Percentiles rank a stretch among this genome's conserved stretches.
Evolutionary conservation across 371 early-diverging fungal species (phyloP).

Genomic region (Mucor lusitanicus): DNA sequence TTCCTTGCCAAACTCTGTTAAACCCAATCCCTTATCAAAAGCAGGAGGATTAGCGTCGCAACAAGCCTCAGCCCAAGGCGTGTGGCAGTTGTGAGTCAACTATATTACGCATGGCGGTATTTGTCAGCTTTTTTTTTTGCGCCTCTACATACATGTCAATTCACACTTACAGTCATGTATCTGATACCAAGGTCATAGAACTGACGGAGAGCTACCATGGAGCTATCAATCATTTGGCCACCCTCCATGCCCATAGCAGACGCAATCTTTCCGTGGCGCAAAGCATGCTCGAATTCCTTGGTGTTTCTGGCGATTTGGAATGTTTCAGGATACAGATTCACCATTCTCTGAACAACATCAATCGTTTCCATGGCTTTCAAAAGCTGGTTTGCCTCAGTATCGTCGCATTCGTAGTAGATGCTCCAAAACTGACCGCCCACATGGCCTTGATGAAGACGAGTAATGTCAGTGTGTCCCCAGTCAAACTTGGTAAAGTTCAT

Average conservation of each 20-base stretch:
- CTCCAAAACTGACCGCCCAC: slow-evolving; percentile 70
- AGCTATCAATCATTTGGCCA: slow-evolving; percentile 67
- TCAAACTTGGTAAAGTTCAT: slow-evolving; percentile 38
- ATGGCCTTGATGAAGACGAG: slow-evolving; percentile 45
- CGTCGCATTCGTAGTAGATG: slow-evolving; percentile 52
- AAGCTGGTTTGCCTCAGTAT: slow-evolving; percentile 34
- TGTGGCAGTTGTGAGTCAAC: slow-evolving; percentile 70
- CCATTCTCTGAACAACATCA: slow-evolving; percentile 61
- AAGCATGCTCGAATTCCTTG: slow-evolving; percentile 48
- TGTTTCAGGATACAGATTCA: slow-evolving; percentile 49
- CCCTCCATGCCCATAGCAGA: slow-evolving; percentile 72
- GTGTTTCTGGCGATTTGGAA: slow-evolving; percentile 52
- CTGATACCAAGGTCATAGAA: slow-evolving; percentile 63
- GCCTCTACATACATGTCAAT: neutral
- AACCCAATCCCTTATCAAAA: slow-evolving; percentile 50
- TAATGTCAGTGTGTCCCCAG: slow-evolving; percentile 47
- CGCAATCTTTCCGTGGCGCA: slow-evolving; percentile 50
- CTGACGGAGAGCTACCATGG: slow-evolving; percentile 55
- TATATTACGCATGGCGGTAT: neutral
- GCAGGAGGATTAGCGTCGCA: slow-evolving; percentile 47
- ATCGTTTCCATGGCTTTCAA: slow-evolving; percentile 56
- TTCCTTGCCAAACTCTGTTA: slow-evolving; percentile 59
- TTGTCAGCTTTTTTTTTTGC: neutral
- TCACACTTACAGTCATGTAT: slow-evolving; percentile 62
- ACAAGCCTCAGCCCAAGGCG: slow-evolving; percentile 69